Conservation (phyloP, 2,329 filamentous ascomycete species). For the Talaromyces verruculosus region DNA sequence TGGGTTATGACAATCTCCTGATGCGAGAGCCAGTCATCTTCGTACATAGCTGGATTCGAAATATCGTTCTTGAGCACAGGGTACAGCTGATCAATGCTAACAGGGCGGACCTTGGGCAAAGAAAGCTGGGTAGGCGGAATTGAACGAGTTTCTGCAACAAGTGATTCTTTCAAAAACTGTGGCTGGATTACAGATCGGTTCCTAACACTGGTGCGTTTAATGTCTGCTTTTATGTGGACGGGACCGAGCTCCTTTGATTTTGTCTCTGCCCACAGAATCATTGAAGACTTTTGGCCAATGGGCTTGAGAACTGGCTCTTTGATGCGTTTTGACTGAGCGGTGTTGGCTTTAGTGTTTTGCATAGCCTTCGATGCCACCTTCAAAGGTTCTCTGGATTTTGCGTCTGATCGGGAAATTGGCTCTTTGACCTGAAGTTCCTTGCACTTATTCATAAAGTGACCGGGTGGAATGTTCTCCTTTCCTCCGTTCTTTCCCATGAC, state of each 20-base stretch:
- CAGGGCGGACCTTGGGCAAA: slow-evolving; percentile 32
- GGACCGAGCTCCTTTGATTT: neutral
- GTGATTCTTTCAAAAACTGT: slow-evolving; percentile 4
- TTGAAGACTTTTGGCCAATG: slow-evolving; percentile 10
- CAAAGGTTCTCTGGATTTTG: slow-evolving; percentile 30
- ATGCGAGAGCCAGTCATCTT: slow-evolving; percentile 62
- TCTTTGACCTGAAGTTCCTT: slow-evolving; percentile 24
- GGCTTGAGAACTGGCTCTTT: neutral
- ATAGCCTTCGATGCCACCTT: slow-evolving; percentile 22
- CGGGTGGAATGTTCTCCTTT: slow-evolving; percentile 64
- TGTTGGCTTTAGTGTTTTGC: slow-evolving; percentile 19
- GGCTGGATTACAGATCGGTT: neutral
- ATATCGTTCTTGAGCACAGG: slow-evolving; percentile 57
- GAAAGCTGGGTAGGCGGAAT: slow-evolving; percentile 32
- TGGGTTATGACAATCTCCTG: slow-evolving; percentile 63
- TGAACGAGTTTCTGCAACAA: slow-evolving; percentile 18
- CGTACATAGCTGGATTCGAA: slow-evolving; percentile 58
- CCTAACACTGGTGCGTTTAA: neutral
- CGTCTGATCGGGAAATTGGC: slow-evolving; percentile 22
- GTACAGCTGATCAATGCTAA: slow-evolving; percentile 42
- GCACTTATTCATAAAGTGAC: slow-evolving; percentile 26
- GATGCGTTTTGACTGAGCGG: neutral
- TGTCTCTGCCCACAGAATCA: neutral
- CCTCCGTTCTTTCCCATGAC: slow-evolving; percentile 56
- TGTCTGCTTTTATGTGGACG: neutral